These are phyloP conservation scores for Vigna mungo DNA, from an alignment of 306 rosid species.

Conservation along the genomic window DNA sequence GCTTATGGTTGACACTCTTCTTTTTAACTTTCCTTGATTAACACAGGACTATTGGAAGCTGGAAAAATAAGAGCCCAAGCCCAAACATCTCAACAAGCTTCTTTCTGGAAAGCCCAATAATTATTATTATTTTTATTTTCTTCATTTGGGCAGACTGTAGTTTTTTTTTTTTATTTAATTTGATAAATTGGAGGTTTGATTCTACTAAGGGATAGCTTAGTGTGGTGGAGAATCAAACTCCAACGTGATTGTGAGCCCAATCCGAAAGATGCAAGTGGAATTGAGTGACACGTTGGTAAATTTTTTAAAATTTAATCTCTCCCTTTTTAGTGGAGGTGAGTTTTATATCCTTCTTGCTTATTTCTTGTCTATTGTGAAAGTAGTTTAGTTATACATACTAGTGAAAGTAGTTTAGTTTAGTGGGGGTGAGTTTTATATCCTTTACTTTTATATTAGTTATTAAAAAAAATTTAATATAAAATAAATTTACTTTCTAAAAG, in stretches of 20 bases:
- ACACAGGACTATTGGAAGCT: conserved; percentile 16
- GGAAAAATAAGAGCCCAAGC: conserved; percentile 18
- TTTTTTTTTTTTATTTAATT: background rate
- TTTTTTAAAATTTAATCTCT: background rate
- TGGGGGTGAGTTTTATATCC: too few relatives aligned
- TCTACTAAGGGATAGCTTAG: background rate
- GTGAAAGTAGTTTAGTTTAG: too few relatives aligned
- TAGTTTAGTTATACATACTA: too few relatives aligned
- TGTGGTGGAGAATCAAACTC: conserved; percentile 3
- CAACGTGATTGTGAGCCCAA: background rate
- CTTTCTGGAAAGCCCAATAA: conserved; percentile 6
- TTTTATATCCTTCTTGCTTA: too few relatives aligned
- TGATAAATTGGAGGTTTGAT: background rate
- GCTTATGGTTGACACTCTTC: background rate
- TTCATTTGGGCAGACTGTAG: conserved; percentile 1
- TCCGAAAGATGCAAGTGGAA: background rate
- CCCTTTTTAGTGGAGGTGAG: too few relatives aligned
- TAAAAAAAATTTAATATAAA: too few relatives aligned
- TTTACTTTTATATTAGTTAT: too few relatives aligned
- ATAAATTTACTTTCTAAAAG: too few relatives aligned
- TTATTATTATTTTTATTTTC: background rate
- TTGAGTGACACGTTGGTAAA: background rate
- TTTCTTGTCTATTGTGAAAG: too few relatives aligned
- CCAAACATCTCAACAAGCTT: conserved; percentile 26
- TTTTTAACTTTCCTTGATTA: background rate